Base-by-base conservation (phyloP, 768 basidiomycete species). In the Paxillus involutus region DNA sequence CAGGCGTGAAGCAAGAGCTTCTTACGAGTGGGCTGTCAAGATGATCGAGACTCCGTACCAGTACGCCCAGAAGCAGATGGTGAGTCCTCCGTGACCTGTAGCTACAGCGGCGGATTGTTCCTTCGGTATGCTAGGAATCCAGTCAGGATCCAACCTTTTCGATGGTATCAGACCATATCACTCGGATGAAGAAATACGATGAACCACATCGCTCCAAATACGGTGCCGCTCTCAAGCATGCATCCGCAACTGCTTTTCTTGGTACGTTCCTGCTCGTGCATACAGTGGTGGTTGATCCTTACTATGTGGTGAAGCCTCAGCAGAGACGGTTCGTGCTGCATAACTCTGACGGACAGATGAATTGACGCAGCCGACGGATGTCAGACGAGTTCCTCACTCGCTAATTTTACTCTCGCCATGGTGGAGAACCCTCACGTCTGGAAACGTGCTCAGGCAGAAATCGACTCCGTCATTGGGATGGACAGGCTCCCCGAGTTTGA, bases 121-220 rank as follows among this genome's bases (percentile, higher is more conserved):
- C 5, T 35, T 35, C 13, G 5, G 2, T 35, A 32, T 35, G 10
- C 11, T 35, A 35, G 35, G 35, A 35, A 35, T 10, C 13, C 35
- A 14, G 35, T 35, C 12, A 35, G 12, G 1, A 35, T 6, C 13
- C 35, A 35, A 14, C 12, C 35, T 13, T 35, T 12, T 57, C 46
- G 10, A 47, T 59, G 48, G 59, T 53, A 3, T 43, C 56, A n/a
- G 56, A 58, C n/a, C 52, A 49, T 9, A 39, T 51, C 12, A 35
- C 51, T 39, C 50, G 56, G 5, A 58, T 50, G 51, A 30, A 58
- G 16, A 19, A 29, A 1, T 47, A 56, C 21, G 56, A 51, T 7
- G 52, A 53, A 8, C 19, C 17, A 4, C 19, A 32, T n/a, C 43
- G 39, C 16, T 16, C 37, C 26, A 32, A 42, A 10, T 52, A 53